Evolutionary conservation across 495 filamentous ascomycete genomes (phyloP), one percentile per base, ranked within the genome.

Genomic region (Chaetomium fimeti): DNA sequence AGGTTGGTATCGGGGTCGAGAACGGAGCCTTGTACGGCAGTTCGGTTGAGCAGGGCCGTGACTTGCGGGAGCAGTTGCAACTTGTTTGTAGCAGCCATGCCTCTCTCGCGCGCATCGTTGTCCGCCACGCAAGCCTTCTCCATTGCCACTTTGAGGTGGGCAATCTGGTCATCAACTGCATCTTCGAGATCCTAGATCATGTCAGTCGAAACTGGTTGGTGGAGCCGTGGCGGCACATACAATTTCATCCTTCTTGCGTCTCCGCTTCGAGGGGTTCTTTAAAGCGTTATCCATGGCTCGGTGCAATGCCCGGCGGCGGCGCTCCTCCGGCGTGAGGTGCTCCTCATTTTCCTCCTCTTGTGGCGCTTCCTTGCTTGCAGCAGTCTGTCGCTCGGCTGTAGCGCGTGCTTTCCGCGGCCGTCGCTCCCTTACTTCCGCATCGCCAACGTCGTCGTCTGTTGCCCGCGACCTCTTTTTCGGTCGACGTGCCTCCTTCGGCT

Each of bases 1-100:
- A 99, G 86, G 78, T 97, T 97, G 72, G 89, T 94, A 69, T 97
- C 93, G 0, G 93, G 92, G 66, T 99, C 95, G 63, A 97, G 87
- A 62, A 97, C 86, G 1, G 83, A 82, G 66, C 86, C 83, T 77
- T 91, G 90, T 40, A 93, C 83, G 51, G 88, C 91, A 71, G 92
- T 93, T 66, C 92, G 91, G 74, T 91, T 96, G 43, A 99, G 83
- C 8, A 97, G 80, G 51, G 85, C 84, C 27, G 92, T 87, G 7
- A 99, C 95, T 74, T 97, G 91, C 11, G 94, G 93, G 38, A 99
- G 87, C 74, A 99, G 88, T 75, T 91, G 90, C 43, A 99, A 85
- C 75, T 99, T 99, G 77, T 96, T 88, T 68, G 91, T 87, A 40
- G 93, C 94, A 3, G 91, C 90, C 72, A 90, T 79, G 64, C 88